These are phyloP conservation scores for Erodium moschatum DNA, from an alignment of 441 rosid species.

Conservation along the genomic window DNA sequence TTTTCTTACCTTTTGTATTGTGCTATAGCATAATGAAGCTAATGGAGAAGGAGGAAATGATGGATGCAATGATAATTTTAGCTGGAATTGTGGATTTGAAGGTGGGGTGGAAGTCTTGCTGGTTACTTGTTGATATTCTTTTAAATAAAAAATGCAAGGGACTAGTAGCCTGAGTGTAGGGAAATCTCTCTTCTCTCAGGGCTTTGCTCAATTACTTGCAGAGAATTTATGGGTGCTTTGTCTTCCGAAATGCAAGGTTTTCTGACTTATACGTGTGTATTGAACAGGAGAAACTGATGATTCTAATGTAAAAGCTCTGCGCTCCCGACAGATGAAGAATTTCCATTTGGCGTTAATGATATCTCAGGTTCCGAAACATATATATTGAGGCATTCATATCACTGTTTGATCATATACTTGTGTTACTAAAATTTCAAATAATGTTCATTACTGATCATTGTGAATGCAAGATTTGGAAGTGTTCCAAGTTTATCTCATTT, in stretches of 20 bases:
- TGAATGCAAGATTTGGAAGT: neutral
- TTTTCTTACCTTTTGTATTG: slow-evolving; percentile 11
- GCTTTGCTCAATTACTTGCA: slow-evolving; percentile 8
- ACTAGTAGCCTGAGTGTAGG: neutral
- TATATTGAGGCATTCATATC: neutral
- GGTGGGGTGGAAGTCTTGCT: slow-evolving; percentile 31
- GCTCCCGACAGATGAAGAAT: slow-evolving; percentile 79
- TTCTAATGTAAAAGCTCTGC: slow-evolving; percentile 54
- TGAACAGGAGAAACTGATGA: slow-evolving; percentile 46
- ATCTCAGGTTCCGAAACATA: slow-evolving; percentile 48
- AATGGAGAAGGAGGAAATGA: slow-evolving; percentile 97
- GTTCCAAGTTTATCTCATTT: too few species aligned
- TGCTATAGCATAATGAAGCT: slow-evolving; percentile 78
- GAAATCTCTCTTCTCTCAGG: neutral
- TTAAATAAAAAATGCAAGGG: neutral
- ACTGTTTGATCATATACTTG: neutral
- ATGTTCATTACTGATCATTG: neutral
- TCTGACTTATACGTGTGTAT: slow-evolving; percentile 6
- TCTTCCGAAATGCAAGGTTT: neutral
- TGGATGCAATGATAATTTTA: slow-evolving; percentile 80
- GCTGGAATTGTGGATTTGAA: slow-evolving; percentile 97
- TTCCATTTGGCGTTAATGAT: slow-evolving; percentile 82
- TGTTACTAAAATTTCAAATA: neutral
- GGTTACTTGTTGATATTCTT: neutral
- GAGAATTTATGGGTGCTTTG: slow-evolving; percentile 5